Percentiles rank a stretch among this genome's conserved stretches.
Conservation (phyloP, 345 rosid genomes). For the Eucalyptus shirleyi region DNA sequence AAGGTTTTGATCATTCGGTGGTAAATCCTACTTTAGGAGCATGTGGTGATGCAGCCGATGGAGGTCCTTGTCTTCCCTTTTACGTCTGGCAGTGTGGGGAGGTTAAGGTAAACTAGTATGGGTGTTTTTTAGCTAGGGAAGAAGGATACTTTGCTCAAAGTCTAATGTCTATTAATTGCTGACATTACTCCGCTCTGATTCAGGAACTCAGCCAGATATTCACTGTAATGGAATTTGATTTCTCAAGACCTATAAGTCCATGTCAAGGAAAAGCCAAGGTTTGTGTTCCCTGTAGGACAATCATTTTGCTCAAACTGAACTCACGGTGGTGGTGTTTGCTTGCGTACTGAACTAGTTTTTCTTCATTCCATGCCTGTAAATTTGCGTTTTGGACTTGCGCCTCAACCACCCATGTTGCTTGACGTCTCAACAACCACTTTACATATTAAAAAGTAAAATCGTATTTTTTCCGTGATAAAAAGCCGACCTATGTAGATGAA, state of each 20-base stretch:
- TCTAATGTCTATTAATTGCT: background rate
- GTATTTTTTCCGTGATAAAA: background rate
- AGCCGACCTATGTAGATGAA: background rate
- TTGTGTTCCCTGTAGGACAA: background rate
- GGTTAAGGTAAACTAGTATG: slow-evolving; percentile 33
- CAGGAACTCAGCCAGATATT: slow-evolving; percentile 66
- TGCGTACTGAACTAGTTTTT: background rate
- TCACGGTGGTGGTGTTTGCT: background rate
- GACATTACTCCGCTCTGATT: background rate
- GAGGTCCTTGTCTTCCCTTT: slow-evolving; percentile 64
- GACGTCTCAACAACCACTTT: background rate
- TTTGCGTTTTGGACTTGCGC: background rate
- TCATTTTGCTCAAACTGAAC: background rate
- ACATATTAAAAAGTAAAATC: background rate
- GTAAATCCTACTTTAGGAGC: slow-evolving; percentile 76
- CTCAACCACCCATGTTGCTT: background rate
- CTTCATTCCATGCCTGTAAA: background rate
- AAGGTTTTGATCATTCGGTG: slow-evolving; percentile 82
- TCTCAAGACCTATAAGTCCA: slow-evolving; percentile 47
- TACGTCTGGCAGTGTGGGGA: slow-evolving; percentile 88
- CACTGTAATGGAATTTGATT: slow-evolving; percentile 70
- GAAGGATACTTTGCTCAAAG: background rate
- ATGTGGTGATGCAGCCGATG: slow-evolving; percentile 54
- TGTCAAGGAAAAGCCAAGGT: slow-evolving; percentile 63
- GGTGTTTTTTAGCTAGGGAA: background rate